Evolutionary conservation across 2,329 filamentous ascomycete genomes (phyloP).

Genomic region (Sarocladium kiliense): DNA sequence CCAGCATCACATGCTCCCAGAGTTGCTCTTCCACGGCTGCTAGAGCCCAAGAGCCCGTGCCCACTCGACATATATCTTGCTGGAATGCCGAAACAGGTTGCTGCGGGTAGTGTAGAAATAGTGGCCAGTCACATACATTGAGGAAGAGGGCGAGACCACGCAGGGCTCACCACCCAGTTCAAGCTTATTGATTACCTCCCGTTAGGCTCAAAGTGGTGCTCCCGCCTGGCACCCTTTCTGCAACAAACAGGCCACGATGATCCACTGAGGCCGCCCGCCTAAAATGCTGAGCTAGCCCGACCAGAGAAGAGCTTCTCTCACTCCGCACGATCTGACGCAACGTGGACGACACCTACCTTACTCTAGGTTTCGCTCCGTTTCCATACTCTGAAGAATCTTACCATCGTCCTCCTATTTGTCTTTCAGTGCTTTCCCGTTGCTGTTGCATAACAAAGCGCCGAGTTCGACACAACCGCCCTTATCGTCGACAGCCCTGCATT

Average conservation of each 20-base stretch:
- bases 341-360: not conserved
- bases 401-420: no score
- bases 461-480: no score
- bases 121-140: not conserved
- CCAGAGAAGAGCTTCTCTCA: not conserved
- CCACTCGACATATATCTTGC: no score
- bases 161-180: not conserved
- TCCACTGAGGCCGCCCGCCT: constrained; percentile 4
- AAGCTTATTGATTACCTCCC: constrained; percentile 5
- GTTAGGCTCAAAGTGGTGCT: not conserved
- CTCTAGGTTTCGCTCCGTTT: no score
- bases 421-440: no score
- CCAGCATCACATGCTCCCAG: no score
- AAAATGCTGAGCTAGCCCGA: not conserved
- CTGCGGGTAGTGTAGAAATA: no score
- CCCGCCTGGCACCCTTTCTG: not conserved
- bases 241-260: constrained; percentile 1
- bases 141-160: not conserved
- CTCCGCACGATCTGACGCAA: not conserved
- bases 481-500: not conserved
- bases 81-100: no score
- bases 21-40: no score
- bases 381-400: no score
- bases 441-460: no score
- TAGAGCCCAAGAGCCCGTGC: no score